Conservation (phyloP, 2,329 filamentous ascomycete genomes). For the Cryphonectria naterciae region DNA sequence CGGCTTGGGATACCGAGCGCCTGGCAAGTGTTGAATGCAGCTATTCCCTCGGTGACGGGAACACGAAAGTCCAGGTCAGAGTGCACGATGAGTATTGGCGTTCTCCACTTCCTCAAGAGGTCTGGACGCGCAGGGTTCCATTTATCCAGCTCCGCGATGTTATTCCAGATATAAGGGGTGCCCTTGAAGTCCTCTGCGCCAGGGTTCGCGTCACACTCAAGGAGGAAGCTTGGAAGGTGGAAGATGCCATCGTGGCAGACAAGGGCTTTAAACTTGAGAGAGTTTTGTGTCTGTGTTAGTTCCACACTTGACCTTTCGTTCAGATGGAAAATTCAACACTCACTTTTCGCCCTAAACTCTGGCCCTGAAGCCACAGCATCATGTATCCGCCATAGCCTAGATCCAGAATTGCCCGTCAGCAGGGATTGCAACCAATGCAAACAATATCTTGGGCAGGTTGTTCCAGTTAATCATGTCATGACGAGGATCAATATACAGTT, state of each 20-base stretch:
- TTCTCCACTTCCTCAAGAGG: conserved; percentile 62
- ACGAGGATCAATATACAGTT: not conserved
- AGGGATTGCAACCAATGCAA: not conserved
- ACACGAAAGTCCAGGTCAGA: conserved; percentile 68
- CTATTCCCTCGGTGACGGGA: conserved; percentile 56
- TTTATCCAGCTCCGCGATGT: conserved; percentile 50
- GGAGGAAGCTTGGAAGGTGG: conserved; percentile 36
- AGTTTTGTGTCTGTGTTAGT: not conserved
- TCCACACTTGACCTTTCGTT: not conserved
- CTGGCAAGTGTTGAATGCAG: conserved; percentile 73
- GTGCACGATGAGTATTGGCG: conserved; percentile 59
- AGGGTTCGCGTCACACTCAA: conserved; percentile 35
- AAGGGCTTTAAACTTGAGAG: conserved; percentile 54
- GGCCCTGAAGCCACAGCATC: conserved; percentile 62
- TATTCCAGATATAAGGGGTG: conserved; percentile 48
- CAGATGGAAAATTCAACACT: conserved; percentile 5
- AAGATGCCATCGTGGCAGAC: conserved; percentile 57
- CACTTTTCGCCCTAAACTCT: conserved; percentile 53
- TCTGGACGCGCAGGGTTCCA: conserved; percentile 54
- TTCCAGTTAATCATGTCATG: not conserved
- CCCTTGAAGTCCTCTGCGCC: conserved; percentile 46
- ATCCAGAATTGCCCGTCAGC: not conserved
- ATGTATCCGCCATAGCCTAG: conserved; percentile 59
- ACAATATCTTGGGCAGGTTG: not conserved
- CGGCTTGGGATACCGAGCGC: conserved; percentile 68